Evolutionary conservation across 2,329 filamentous ascomycete genomes (phyloP), one percentile per base, ranked within the genome.

Genomic region (Neopestalotiopsis sp.): DNA sequence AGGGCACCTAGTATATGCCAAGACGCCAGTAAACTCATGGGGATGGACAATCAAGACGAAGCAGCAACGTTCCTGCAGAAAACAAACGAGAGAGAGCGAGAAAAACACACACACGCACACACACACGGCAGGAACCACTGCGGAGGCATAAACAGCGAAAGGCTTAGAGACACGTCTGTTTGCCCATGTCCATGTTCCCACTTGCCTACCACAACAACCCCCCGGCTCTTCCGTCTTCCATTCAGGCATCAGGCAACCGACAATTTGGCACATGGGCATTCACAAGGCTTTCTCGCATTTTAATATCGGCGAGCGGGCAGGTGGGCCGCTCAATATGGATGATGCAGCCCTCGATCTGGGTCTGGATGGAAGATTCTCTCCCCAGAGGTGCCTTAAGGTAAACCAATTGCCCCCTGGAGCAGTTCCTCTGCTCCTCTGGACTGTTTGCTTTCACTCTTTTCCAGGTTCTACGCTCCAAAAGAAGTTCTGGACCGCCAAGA

Each of bases 1-100:
- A 53, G 20, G 45, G 20, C 45, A 20, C 20, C 5, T 38, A 38
- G 45, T 53, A 53, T n/a, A 53, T 53, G 45, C 45, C 45, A 53
- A 53, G 45, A 53, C 45, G 45, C 45, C 45, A 53, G 45, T 53
- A 30, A 24, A 63, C 32, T 10, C 20, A n/a, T 53, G 45, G 45
- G 45, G 17, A 62, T 14, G 57, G 20, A 12, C 57, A 67, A 59
- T 67, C 56, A 67, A 61, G 28, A 24, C 58, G 65, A 67, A 49
- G 65, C 65, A 38, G 56, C 56, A 42, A 61, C 56, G 65, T 59
- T 67, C 65, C 65, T 59, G 65, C 56, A 67, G 56, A 59, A 32
- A 32, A 28, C 40, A 53, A n/a, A 53, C 45, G 45, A 53, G 45
- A n/a, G 20, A 17, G 45, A 38, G 24, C 24, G 24, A 38, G 34